Conservation (phyloP, 495 filamentous ascomycete species). For the Talaromyces liani region DNA sequence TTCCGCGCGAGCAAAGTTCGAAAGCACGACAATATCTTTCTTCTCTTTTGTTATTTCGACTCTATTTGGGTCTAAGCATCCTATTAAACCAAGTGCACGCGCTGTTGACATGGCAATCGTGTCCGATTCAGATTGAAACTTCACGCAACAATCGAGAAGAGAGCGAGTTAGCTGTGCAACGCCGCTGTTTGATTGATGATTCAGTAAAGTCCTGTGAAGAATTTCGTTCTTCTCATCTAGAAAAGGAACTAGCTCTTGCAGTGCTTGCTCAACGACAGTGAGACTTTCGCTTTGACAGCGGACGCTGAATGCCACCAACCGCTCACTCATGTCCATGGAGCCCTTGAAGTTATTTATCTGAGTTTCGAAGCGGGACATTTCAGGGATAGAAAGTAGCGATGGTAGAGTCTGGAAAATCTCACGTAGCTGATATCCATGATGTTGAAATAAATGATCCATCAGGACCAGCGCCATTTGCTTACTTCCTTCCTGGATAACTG, state of each 20-base stretch:
- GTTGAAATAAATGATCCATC: conserved; percentile 55
- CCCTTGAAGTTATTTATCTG: conserved; percentile 57
- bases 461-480: conserved; percentile 50
- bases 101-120: conserved; percentile 66
- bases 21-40: conserved; percentile 69
- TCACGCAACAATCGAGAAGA: conserved; percentile 75
- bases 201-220: conserved; percentile 73
- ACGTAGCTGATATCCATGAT: conserved; percentile 50
- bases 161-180: conserved; percentile 63
- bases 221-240: conserved; percentile 68
- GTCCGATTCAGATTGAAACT: conserved; percentile 60
- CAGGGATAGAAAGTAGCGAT: conserved; percentile 63
- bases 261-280: conserved; percentile 69
- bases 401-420: conserved; percentile 67
- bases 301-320: conserved; percentile 60
- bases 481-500: conserved; percentile 51
- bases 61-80: conserved; percentile 84
- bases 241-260: conserved; percentile 68
- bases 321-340: conserved; percentile 50
- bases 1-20: conserved; percentile 71
- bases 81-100: conserved; percentile 76
- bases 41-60: conserved; percentile 73
- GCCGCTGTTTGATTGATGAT: conserved; percentile 75
- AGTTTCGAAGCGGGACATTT: conserved; percentile 55
- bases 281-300: conserved; percentile 77